These are phyloP conservation scores for Calocera viscosa DNA, from an alignment of 768 basidiomycete species.

Conservation along the genomic window DNA sequence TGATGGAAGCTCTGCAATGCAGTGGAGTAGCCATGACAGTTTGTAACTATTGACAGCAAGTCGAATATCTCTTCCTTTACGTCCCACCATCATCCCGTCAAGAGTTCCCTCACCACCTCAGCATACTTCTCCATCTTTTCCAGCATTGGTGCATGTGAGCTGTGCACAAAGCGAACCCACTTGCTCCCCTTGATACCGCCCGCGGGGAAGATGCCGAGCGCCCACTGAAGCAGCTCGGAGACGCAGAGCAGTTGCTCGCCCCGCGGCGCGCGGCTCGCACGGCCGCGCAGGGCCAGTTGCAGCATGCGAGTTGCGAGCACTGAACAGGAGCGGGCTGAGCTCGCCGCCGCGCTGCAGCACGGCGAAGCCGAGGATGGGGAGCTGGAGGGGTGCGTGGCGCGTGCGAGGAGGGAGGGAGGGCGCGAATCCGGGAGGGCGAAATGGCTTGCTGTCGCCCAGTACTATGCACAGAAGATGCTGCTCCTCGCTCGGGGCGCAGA, in stretches of 20 bases:
- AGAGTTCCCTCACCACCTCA: too few relatives aligned
- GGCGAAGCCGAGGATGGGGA: conserved; percentile 52
- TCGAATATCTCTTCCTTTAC: too few relatives aligned
- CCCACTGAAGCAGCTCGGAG: conserved; percentile 58
- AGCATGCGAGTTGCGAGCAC: conserved; percentile 9
- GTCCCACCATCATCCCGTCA: too few relatives aligned
- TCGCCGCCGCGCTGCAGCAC: conserved; percentile 56
- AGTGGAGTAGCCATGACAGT: too few relatives aligned
- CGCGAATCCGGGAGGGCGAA: conserved; percentile 62
- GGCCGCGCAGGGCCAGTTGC: conserved; percentile 35
- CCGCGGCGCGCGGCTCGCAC: conserved; percentile 53
- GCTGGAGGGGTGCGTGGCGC: conserved; percentile 55
- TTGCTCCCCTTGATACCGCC: conserved; percentile 49
- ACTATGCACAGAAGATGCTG: conserved; percentile 66
- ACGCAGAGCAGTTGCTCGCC: conserved; percentile 48
- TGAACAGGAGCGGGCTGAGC: conserved; percentile 47
- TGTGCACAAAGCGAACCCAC: too few relatives aligned
- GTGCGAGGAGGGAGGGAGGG: conserved; percentile 63
- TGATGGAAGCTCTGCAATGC: too few relatives aligned
- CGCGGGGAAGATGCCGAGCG: conserved; percentile 40
- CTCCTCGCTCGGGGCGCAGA: conserved; percentile 59
- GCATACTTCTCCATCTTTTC: too few relatives aligned
- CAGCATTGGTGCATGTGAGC: too few relatives aligned
- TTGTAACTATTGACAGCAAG: too few relatives aligned
- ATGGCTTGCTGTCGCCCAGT: conserved; percentile 79